These are phyloP conservation scores for Entonaema liquescens DNA, from an alignment of 495 filamentous ascomycete species.

Conservation along the genomic window DNA sequence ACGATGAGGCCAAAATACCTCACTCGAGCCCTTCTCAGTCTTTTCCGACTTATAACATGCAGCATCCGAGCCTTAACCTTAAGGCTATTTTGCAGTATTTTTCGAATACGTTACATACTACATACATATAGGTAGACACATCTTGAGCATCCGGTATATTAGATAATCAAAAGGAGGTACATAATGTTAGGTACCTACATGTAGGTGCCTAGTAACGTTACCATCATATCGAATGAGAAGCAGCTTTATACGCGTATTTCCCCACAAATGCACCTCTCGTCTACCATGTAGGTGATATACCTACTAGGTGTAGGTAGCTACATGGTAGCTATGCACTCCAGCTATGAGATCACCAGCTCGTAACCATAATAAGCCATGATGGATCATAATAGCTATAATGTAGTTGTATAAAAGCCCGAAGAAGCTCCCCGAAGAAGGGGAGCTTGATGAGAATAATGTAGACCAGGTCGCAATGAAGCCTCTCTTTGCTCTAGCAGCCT, in stretches of 20 bases:
- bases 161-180: too few relatives aligned
- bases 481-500: slow-evolving; percentile 15
- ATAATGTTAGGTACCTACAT: too few relatives aligned
- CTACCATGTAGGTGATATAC: neutral
- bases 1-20: too few relatives aligned
- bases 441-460: neutral
- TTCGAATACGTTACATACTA: too few relatives aligned
- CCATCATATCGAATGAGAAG: neutral
- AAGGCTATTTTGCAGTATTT: too few relatives aligned
- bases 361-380: neutral
- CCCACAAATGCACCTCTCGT: neutral
- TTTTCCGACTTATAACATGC: too few relatives aligned
- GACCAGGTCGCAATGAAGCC: slow-evolving; percentile 20
- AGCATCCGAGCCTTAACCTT: too few relatives aligned
- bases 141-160: too few relatives aligned
- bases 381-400: too few relatives aligned
- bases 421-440: neutral
- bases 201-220: too few relatives aligned
- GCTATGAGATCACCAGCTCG: neutral
- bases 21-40: too few relatives aligned
- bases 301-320: neutral
- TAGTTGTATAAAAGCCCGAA: neutral
- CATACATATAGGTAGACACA: too few relatives aligned
- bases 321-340: neutral
- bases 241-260: neutral